phyloP scores from a whole-genome alignment of 1,139 yeast genomes.

The Lodderomyces pseudojiufengensis region DNA sequence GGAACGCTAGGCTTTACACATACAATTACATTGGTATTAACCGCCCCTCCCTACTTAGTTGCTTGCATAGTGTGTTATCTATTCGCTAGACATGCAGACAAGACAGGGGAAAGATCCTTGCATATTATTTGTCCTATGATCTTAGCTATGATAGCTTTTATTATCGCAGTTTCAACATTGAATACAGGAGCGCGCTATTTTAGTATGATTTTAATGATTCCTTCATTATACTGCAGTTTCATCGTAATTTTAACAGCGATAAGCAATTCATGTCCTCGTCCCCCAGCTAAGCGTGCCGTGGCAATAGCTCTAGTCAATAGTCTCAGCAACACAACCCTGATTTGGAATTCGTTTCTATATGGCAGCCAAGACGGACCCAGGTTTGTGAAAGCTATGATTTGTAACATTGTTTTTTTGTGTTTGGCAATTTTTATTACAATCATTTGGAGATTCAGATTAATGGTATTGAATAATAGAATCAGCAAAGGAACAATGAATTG shows the following conservation, averaged over 20 bases:
- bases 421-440: constrained; percentile 39
- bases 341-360: constrained; percentile 52
- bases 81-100: constrained; percentile 58
- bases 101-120: constrained; percentile 53
- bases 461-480: constrained; percentile 39
- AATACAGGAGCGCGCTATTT: constrained; percentile 59
- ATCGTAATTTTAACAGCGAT: constrained; percentile 56
- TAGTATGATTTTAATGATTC: constrained; percentile 61
- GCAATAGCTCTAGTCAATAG: constrained; percentile 51
- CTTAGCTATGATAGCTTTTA: constrained; percentile 45
- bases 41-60: constrained; percentile 58
- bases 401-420: constrained; percentile 46
- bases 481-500: constrained; percentile 48
- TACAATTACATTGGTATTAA: constrained; percentile 50
- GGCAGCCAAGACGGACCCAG: constrained; percentile 41
- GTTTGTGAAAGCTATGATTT: constrained; percentile 43
- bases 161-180: constrained; percentile 51
- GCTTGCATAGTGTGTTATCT: constrained; percentile 52
- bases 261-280: constrained; percentile 50
- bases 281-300: constrained; percentile 53
- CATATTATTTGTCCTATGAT: constrained; percentile 47
- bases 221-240: constrained; percentile 54
- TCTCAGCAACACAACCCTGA: constrained; percentile 49
- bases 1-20: constrained; percentile 48
- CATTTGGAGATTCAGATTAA: constrained; percentile 36